A percentile compares a stretch with the other conserved stretches of the same genome.
phyloP scores from a whole-genome alignment of 108 stramenopile species.

The Skeletonema marinoi region DNA sequence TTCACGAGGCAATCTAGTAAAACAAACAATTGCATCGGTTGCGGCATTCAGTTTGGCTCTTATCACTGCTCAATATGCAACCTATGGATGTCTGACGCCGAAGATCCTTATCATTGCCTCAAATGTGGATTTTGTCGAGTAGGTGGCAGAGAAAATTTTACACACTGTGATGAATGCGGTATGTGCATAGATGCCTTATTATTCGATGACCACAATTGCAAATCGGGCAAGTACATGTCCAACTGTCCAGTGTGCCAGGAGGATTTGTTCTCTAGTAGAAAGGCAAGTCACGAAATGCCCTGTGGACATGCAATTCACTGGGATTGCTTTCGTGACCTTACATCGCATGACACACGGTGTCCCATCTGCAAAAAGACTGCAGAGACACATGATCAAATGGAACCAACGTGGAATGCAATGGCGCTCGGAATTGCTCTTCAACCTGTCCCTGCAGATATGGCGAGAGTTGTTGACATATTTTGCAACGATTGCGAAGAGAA shows the following conservation, averaged over 20 bases:
- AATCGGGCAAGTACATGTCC: constrained; percentile 88
- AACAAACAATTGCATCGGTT: constrained; percentile 84
- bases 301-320: constrained; percentile 56
- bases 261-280: constrained; percentile 83
- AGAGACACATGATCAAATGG: constrained; percentile 86
- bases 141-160: constrained; percentile 82
- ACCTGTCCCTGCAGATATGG: constrained; percentile 80
- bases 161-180: constrained; percentile 87
- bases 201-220: constrained; percentile 85
- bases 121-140: constrained; percentile 91
- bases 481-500: constrained; percentile 84
- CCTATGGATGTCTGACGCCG: constrained; percentile 85
- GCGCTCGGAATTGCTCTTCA: constrained; percentile 78
- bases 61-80: constrained; percentile 87
- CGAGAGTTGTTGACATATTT: constrained; percentile 78
- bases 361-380: constrained; percentile 92
- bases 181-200: constrained; percentile 88
- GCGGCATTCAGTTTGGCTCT: constrained; percentile 72
- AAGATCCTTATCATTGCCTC: constrained; percentile 84
- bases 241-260: constrained; percentile 91
- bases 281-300: constrained; percentile 58
- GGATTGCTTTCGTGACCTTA: constrained; percentile 80
- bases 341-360: constrained; percentile 77
- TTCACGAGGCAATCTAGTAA: constrained; percentile 79
- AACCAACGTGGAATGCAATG: constrained; percentile 84